Base-by-base conservation (phyloP, 768 basidiomycete species). In the Collybia mongolica region DNA sequence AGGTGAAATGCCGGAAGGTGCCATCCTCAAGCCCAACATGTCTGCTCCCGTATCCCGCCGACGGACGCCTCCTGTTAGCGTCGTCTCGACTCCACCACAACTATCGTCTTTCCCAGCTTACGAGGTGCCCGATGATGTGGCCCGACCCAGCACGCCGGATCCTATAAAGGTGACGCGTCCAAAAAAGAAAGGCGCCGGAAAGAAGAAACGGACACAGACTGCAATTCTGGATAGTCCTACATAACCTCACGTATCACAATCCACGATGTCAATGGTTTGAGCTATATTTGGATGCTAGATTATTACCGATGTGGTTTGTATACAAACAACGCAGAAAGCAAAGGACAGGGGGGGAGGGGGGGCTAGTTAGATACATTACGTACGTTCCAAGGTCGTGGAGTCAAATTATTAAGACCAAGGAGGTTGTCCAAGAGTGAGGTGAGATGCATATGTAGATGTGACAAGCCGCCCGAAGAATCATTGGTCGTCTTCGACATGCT, bases 1-100 rank as follows among this genome's bases (percentile, higher is more conserved):
- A 0, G 93, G 93, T 1, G 93, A 94, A 68, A 90, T 95, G 89
- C 93, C 93, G 3, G 77, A 77, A 41, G 79, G 81, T n/a, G 74
- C 68, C 48, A 53, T 62, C 23, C 39, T 49, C 12, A 48, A 58
- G 29, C 57, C 55, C 36, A 58, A 63, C 7, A 59, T 61, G 15
- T 65, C 67, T 4, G 62, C 53, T 36, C 63, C 72, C 5, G 40
- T 55, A 24, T 57, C 65, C 48, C 66, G 51, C 19, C 59, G 52
- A 26, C 49, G 51, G 29, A 57, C 57, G 19, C 57, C 62, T 20
- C 37, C 29, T 57, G 54, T 24, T 54, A 54, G 32, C 60, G 60
- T 24, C 40, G 48, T 65, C 37, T 69, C 68, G 24, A 70, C 74
- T 12, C 69, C 73, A 3, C 58, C 73, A 20, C 64, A 67, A 44